phyloP scores from a whole-genome alignment of 805 yeast genomes.

The Ogataea sp. region DNA sequence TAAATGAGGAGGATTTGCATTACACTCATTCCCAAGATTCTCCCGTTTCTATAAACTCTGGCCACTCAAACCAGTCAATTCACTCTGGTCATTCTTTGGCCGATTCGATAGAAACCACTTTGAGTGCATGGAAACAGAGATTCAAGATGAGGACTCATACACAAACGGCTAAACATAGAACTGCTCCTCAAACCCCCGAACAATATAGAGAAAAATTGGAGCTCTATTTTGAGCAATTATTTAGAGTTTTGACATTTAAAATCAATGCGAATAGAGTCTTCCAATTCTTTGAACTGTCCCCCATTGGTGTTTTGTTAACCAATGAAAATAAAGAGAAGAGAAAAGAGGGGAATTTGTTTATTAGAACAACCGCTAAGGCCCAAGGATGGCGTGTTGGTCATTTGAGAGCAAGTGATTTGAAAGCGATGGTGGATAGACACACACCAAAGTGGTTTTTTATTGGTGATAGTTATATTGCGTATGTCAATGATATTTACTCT shows the following conservation, averaged over 20 bases:
- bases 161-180: no score
- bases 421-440: conserved; percentile 85
- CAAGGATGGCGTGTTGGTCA: conserved; percentile 98
- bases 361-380: conserved; percentile 74
- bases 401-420: conserved; percentile 66
- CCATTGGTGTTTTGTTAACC: conserved; percentile 74
- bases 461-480: conserved; percentile 75
- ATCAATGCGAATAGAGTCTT: conserved; percentile 80
- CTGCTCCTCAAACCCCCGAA: not conserved
- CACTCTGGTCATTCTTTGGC: not conserved
- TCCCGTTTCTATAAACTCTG: no score
- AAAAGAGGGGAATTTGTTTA: conserved; percentile 79
- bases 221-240: conserved; percentile 56
- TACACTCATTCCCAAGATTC: no score
- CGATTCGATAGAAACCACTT: not conserved
- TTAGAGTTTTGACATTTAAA: conserved; percentile 50
- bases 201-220: conserved; percentile 43
- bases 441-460: conserved; percentile 89
- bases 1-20: no score
- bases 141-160: not conserved
- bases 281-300: conserved; percentile 85
- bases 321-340: conserved; percentile 79
- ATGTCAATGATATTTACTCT: conserved; percentile 78
- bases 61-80: not conserved
- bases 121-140: not conserved